Evolutionary conservation across 1,139 yeast genomes (phyloP).

Genomic region (Casaregolazyma suthepensis): DNA sequence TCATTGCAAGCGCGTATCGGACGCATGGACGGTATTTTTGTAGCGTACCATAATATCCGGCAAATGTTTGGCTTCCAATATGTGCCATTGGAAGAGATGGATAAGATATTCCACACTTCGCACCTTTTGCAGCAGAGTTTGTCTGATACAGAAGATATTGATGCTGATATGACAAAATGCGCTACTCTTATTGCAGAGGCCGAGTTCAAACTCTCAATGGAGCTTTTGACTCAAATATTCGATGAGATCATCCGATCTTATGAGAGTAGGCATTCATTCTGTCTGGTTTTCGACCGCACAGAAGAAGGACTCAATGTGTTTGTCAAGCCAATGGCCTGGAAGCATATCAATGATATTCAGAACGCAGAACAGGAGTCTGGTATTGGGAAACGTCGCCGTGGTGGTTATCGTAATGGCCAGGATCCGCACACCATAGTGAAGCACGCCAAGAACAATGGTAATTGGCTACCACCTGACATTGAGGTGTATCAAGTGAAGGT

Average conservation of each 20-base stretch:
- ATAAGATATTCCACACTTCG: conserved; percentile 48
- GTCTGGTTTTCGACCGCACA: conserved; percentile 25
- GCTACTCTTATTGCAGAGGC: conserved; percentile 58
- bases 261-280: conserved; percentile 22
- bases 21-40: conserved; percentile 91
- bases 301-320: conserved; percentile 26
- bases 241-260: conserved; percentile 34
- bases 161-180: conserved; percentile 18
- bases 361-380: conserved; percentile 11
- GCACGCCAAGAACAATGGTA: conserved; percentile 16
- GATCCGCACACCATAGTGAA: conserved; percentile 22
- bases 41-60: conserved; percentile 82
- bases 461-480: conserved; percentile 19
- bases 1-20: conserved; percentile 91
- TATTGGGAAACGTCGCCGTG: background rate
- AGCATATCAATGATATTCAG: conserved; percentile 24
- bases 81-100: conserved; percentile 68
- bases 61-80: conserved; percentile 88
- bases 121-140: conserved; percentile 15
- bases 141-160: conserved; percentile 12
- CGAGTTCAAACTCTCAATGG: conserved; percentile 63
- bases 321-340: conserved; percentile 30
- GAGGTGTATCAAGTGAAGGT: conserved; percentile 14
- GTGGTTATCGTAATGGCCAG: conserved; percentile 10
- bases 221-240: conserved; percentile 51